These are phyloP conservation scores for Encephalitozoon intestinalis DNA, from an alignment of 371 early-diverging fungal species.

Conservation along the genomic window DNA sequence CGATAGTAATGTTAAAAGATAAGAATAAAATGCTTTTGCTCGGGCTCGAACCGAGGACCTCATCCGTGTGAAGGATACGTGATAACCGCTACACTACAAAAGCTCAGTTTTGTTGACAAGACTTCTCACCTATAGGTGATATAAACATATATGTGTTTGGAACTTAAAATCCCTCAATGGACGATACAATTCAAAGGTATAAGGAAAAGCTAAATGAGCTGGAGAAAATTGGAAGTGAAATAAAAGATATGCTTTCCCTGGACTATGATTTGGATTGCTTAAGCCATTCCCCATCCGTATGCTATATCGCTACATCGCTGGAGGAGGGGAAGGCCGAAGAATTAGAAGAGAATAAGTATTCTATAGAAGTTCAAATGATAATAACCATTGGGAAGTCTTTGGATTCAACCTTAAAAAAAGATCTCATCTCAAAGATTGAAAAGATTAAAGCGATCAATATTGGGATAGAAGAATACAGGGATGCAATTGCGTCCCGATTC, in stretches of 20 bases:
- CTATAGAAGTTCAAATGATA: background rate
- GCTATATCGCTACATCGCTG: background rate
- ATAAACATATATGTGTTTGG: background rate
- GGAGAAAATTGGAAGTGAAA: background rate
- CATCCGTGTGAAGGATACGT: constrained; percentile 63
- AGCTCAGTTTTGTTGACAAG: background rate
- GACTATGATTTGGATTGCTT: background rate
- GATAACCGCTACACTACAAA: constrained; percentile 63
- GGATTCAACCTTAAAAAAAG: background rate
- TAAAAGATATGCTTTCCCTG: background rate
- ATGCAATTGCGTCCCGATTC: background rate
- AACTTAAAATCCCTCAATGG: background rate
- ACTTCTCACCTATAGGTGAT: background rate
- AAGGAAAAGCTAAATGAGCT: background rate
- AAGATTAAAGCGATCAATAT: background rate
- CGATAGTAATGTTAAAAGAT: background rate
- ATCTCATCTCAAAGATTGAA: background rate
- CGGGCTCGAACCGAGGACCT: constrained; percentile 63
- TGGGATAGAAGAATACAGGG: background rate
- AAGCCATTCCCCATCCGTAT: background rate
- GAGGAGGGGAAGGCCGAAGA: background rate
- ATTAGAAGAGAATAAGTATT: background rate
- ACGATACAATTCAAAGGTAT: background rate
- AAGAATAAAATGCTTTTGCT: constrained; percentile 51
- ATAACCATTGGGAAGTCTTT: background rate